Conservation (phyloP, 257 asterid genomes). For the Scutellaria minor region DNA sequence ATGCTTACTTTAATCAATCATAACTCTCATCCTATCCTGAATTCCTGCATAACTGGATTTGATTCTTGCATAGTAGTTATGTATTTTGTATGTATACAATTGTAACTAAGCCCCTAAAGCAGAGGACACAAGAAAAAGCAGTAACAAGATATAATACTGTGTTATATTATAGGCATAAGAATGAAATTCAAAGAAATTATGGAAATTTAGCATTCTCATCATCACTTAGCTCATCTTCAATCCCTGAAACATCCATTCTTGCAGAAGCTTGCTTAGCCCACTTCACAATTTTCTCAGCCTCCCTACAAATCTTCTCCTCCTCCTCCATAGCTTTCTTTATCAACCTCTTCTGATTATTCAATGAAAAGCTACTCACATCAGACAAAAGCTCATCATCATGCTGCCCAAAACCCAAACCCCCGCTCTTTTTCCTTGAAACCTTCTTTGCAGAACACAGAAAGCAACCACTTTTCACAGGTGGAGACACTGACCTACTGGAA, state of each 20-base stretch:
- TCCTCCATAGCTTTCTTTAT: conserved; percentile 71
- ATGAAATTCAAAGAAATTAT: conserved; percentile 16
- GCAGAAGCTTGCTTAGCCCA: conserved; percentile 94
- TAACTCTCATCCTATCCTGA: too few relatives aligned
- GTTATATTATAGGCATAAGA: background rate
- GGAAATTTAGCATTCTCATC: conserved; percentile 45
- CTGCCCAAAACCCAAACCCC: conserved; percentile 43
- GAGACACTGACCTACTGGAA: conserved; percentile 57
- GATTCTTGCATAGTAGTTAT: background rate
- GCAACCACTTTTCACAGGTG: conserved; percentile 74
- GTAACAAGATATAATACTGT: background rate
- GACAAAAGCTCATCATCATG: conserved; percentile 55
- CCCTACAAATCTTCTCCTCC: conserved; percentile 73
- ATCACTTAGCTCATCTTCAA: conserved; percentile 62
- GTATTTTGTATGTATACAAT: background rate
- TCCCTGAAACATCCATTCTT: conserved; percentile 62
- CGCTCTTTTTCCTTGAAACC: conserved; percentile 52
- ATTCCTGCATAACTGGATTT: too few relatives aligned
- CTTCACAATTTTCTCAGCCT: conserved; percentile 85
- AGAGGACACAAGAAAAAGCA: conserved; percentile 9
- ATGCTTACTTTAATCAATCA: too few relatives aligned
- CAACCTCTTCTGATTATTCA: conserved; percentile 52
- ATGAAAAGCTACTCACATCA: conserved; percentile 61
- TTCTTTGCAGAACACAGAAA: conserved; percentile 80
- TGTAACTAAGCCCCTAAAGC: conserved; percentile 1